These are phyloP conservation scores for Fraxinus greggii DNA, from an alignment of 305 asterid species.

Conservation along the genomic window DNA sequence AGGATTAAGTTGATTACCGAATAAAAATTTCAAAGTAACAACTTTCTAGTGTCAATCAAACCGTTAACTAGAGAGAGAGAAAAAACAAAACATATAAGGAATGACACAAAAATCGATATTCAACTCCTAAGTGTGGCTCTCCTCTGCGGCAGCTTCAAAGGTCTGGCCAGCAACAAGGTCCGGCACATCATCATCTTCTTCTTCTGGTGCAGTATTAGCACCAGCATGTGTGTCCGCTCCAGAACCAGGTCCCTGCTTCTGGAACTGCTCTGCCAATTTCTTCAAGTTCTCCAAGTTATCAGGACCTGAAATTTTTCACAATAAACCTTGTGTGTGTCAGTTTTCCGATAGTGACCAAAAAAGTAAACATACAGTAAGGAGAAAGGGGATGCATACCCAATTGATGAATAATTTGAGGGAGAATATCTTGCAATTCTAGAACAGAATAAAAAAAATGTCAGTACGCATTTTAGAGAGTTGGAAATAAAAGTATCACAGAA, in stretches of 20 bases:
- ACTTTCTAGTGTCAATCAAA: not conserved
- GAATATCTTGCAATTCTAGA: conserved; percentile 87
- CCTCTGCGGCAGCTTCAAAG: conserved; percentile 77
- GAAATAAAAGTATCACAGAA: not conserved
- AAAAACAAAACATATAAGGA: not conserved
- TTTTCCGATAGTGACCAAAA: not conserved
- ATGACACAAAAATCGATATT: not conserved
- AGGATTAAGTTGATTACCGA: not conserved
- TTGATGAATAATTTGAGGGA: conserved; percentile 84
- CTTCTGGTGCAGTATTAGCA: conserved; percentile 27
- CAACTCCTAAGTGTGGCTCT: conserved; percentile 31
- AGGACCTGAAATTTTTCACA: conserved; percentile 49
- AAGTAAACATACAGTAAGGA: not conserved
- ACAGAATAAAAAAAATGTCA: conserved; percentile 17
- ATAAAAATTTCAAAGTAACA: not conserved
- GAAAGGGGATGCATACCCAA: conserved; percentile 47
- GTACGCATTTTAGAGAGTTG: not conserved
- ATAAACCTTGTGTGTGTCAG: not conserved
- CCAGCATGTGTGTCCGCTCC: conserved; percentile 33
- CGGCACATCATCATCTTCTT: conserved; percentile 63
- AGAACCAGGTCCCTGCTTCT: conserved; percentile 63
- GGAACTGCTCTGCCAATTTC: conserved; percentile 77
- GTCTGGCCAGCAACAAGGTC: conserved; percentile 69
- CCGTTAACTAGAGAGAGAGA: not conserved
- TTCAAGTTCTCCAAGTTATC: conserved; percentile 86